Conservation (phyloP, 495 filamentous ascomycete species). For the Xylaria acuta region DNA sequence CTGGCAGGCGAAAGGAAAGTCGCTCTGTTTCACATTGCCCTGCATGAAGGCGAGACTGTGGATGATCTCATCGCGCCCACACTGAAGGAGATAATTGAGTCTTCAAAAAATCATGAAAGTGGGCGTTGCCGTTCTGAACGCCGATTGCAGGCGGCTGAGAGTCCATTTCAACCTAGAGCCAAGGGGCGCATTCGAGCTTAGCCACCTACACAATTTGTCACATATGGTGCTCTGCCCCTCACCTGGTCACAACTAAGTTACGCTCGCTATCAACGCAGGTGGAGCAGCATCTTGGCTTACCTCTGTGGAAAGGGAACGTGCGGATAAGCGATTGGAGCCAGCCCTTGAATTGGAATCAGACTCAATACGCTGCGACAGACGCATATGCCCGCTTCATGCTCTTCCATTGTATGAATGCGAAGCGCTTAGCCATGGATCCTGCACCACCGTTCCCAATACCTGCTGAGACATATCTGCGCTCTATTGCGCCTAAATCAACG, state of each 20-base stretch:
- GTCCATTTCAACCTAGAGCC: constrained; percentile 62
- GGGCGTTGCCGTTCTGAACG: constrained; percentile 67
- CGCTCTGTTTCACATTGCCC: constrained; percentile 71
- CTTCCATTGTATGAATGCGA: constrained; percentile 66
- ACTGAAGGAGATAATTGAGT: constrained; percentile 67
- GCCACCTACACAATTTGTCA: constrained; percentile 71
- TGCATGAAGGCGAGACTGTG: constrained; percentile 50
- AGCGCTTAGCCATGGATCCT: constrained; percentile 62
- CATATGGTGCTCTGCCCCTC: constrained; percentile 50
- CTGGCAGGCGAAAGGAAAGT: constrained; percentile 71
- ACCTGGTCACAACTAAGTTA: constrained; percentile 60
- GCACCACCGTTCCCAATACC: constrained; percentile 65
- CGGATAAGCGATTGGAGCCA: constrained; percentile 70
- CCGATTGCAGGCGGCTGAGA: constrained; percentile 69
- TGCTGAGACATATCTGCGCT: constrained; percentile 56
- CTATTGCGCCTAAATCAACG: not conserved
- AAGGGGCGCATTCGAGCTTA: constrained; percentile 70
- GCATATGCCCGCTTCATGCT: constrained; percentile 71
- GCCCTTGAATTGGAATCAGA: constrained; percentile 61
- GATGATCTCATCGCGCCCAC: constrained; percentile 66
- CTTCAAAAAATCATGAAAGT: constrained; percentile 65
- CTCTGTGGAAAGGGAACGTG: constrained; percentile 66
- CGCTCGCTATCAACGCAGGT: constrained; percentile 65
- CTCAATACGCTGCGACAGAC: constrained; percentile 69
- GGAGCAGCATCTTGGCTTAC: constrained; percentile 67